Conservation (phyloP, 2,329 filamentous ascomycete genomes). For the Paecilomyces variotii region DNA sequence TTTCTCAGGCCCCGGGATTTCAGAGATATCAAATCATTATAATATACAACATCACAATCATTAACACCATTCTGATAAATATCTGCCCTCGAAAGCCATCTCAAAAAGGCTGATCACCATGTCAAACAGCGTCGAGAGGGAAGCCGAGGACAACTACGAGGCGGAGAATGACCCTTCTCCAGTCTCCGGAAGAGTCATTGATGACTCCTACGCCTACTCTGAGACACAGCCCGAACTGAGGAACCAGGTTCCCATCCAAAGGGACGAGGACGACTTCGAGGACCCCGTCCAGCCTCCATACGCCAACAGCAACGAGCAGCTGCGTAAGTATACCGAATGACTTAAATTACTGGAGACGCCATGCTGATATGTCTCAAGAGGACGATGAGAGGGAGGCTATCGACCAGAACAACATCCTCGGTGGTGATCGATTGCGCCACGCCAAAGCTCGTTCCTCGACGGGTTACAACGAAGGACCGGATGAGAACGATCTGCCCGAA, state of each 20-base stretch:
- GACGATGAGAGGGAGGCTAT: slow-evolving; percentile 12
- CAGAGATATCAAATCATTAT: background rate
- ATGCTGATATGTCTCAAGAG: slow-evolving; percentile 1
- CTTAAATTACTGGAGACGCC: background rate
- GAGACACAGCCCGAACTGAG: slow-evolving; percentile 11
- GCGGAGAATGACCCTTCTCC: slow-evolving; percentile 19
- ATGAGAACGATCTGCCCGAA: slow-evolving; percentile 9
- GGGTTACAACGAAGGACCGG: slow-evolving; percentile 9
- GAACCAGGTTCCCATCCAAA: slow-evolving; percentile 14
- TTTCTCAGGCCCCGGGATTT: background rate
- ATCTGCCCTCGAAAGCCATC: background rate
- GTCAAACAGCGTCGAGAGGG: slow-evolving; percentile 15
- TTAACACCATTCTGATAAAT: background rate
- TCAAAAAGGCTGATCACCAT: slow-evolving; percentile 7
- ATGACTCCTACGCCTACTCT: slow-evolving; percentile 14
- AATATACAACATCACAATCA: background rate
- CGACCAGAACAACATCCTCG: slow-evolving; percentile 9
- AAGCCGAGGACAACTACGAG: slow-evolving; percentile 22
- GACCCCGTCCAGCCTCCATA: slow-evolving; percentile 22
- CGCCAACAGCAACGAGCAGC: slow-evolving; percentile 18
- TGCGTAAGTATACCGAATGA: slow-evolving; percentile 46
- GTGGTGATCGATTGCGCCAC: slow-evolving; percentile 9
- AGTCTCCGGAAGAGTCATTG: slow-evolving; percentile 11
- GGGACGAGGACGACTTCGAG: slow-evolving; percentile 15
- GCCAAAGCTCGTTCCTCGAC: slow-evolving; percentile 8